Conservation (phyloP, 164 flowering plant genomes). For the Akebia trifoliata region DNA sequence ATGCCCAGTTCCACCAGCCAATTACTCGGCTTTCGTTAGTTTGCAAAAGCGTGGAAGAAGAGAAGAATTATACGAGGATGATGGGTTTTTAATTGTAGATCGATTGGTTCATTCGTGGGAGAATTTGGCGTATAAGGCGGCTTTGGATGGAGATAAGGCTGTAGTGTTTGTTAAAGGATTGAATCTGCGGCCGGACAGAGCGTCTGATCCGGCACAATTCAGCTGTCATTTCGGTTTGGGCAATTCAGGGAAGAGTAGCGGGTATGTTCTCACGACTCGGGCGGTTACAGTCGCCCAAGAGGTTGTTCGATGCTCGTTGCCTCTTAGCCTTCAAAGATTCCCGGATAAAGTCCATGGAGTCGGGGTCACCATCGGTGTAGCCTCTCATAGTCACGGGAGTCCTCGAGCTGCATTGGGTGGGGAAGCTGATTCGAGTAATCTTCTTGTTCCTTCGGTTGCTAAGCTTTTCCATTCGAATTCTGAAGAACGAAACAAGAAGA, state of each 20-base stretch:
- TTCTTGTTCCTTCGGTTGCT: constrained; percentile 65
- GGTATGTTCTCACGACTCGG: constrained; percentile 24
- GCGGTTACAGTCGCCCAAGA: constrained; percentile 78
- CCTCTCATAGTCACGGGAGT: constrained; percentile 18
- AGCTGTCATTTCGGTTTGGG: constrained; percentile 55
- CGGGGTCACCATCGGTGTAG: constrained; percentile 41
- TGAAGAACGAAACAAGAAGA: constrained; percentile 11
- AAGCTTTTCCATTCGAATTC: constrained; percentile 21
- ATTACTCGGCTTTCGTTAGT: constrained; percentile 37
- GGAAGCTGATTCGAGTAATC: constrained; percentile 2
- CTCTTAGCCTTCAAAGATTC: constrained; percentile 34
- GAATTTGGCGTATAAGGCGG: constrained; percentile 56
- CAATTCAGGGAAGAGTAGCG: constrained; percentile 23
- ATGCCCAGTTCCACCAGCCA: constrained; percentile 57
- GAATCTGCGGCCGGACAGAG: constrained; percentile 55
- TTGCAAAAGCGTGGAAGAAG: constrained; percentile 22
- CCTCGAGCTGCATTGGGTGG: neutral
- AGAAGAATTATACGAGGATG: constrained; percentile 4
- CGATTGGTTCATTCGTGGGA: constrained; percentile 56
- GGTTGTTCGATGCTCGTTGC: constrained; percentile 61
- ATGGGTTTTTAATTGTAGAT: neutral
- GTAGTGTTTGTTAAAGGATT: constrained; percentile 84
- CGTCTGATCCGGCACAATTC: constrained; percentile 47
- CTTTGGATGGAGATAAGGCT: constrained; percentile 48
- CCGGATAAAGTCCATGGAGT: constrained; percentile 44